phyloP scores from a whole-genome alignment of 306 rosid species.

The Quercus variabilis region DNA sequence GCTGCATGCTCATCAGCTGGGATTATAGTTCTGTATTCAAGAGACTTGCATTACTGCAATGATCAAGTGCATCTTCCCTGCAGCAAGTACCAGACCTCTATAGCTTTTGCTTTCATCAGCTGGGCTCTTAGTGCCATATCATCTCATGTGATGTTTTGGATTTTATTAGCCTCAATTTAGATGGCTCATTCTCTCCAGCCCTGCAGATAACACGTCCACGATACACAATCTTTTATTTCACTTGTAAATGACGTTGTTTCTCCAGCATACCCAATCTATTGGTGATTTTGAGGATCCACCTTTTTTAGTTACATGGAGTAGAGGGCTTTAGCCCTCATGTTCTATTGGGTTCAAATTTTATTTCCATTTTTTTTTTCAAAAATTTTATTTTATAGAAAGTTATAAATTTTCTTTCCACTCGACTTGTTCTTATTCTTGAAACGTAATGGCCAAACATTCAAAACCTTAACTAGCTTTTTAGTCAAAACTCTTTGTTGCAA shows the following conservation, averaged over 20 bases:
- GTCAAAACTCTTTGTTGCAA: no score
- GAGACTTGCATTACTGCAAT: slow-evolving; percentile 52
- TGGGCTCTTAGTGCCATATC: slow-evolving; percentile 79
- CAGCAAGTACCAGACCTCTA: slow-evolving; percentile 55
- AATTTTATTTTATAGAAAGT: no score
- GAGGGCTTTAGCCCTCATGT: not conserved
- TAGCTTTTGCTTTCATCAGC: slow-evolving; percentile 74
- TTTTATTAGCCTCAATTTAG: slow-evolving; percentile 65
- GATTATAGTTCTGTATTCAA: slow-evolving; percentile 51
- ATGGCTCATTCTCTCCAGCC: slow-evolving; percentile 20
- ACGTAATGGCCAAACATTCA: not conserved
- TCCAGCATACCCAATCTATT: slow-evolving; percentile 4
- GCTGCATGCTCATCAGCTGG: slow-evolving; percentile 94
- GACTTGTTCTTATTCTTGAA: not conserved
- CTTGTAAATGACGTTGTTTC: slow-evolving; percentile 36
- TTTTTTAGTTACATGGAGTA: slow-evolving; percentile 1
- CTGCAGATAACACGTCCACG: slow-evolving; percentile 13
- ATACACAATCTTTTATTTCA: slow-evolving; percentile 22
- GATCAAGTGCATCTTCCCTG: slow-evolving; percentile 37
- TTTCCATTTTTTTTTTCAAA: no score
- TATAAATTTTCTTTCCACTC: not conserved
- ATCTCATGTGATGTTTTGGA: slow-evolving; percentile 92
- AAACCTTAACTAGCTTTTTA: no score
- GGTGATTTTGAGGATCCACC: slow-evolving; percentile 7
- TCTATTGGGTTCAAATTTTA: not conserved